Evolutionary conservation across 2,329 filamentous ascomycete genomes (phyloP).

Genomic region (Pestalotiopsis sp.): DNA sequence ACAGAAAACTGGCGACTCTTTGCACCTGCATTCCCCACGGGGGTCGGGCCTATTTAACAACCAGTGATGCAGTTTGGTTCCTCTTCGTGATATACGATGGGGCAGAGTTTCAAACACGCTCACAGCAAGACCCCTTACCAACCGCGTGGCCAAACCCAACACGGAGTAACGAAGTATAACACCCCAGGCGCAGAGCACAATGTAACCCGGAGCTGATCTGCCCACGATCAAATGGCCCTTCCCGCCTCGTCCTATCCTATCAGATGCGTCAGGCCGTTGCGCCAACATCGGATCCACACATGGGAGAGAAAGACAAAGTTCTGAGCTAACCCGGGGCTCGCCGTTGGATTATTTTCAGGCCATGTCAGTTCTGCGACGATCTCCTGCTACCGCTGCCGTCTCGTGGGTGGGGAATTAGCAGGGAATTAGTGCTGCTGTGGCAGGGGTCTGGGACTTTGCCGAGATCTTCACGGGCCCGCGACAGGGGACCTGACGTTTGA

Average conservation of each 20-base stretch:
- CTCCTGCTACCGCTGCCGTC: constrained; percentile 17
- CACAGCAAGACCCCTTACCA: not conserved
- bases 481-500: not conserved
- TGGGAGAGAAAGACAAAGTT: not conserved
- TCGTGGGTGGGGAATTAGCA: constrained; percentile 15
- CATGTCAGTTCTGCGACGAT: constrained; percentile 14
- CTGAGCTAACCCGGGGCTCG: not conserved
- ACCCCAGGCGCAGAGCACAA: too few species aligned
- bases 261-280: not conserved
- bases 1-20: not conserved
- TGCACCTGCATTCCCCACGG: not conserved
- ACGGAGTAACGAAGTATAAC: not conserved
- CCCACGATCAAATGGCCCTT: not conserved
- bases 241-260: not conserved
- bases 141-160: not conserved
- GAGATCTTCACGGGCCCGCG: constrained; percentile 6
- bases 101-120: not conserved
- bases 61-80: not conserved
- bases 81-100: not conserved
- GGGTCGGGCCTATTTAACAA: not conserved
- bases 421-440: constrained; percentile 10
- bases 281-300: constrained; percentile 11
- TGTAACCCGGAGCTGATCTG: not conserved
- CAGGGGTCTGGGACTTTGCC: constrained; percentile 7
- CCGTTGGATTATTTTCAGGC: not conserved